Percentiles rank a stretch among this genome's conserved stretches.
phyloP scores from a whole-genome alignment of 1,139 yeast species.

The Diutina ranongensis region DNA sequence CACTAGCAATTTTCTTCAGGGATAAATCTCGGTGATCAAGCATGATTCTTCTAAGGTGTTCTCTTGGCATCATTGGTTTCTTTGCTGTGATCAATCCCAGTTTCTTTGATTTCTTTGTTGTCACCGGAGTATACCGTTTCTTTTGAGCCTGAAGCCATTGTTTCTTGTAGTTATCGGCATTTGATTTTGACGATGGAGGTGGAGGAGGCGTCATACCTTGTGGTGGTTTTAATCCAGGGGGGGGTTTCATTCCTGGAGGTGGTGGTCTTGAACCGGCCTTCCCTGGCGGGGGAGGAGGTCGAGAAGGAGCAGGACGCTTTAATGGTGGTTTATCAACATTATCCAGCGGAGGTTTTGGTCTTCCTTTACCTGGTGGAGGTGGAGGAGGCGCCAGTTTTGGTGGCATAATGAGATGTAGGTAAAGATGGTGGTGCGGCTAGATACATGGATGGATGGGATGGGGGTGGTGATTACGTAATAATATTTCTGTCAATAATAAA shows the following conservation, averaged over 20 bases:
- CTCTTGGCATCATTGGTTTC: conserved; percentile 87
- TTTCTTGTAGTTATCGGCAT: conserved; percentile 8
- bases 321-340: neutral
- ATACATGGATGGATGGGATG: neutral
- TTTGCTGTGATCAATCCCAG: conserved; percentile 41
- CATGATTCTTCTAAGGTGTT: conserved; percentile 78
- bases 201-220: neutral
- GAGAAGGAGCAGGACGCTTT: neutral
- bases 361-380: neutral
- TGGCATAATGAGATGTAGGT: neutral
- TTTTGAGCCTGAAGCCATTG: conserved; percentile 64
- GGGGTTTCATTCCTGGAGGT: neutral
- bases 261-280: neutral
- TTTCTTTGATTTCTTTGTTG: conserved; percentile 14
- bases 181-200: neutral
- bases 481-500: too few species aligned
- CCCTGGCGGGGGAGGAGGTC: conserved; percentile 3
- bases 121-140: conserved; percentile 23
- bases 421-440: neutral
- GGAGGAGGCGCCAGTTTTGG: neutral
- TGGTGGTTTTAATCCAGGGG: conserved; percentile 1
- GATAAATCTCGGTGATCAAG: conserved; percentile 81
- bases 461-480: neutral
- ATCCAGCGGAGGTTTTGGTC: neutral
- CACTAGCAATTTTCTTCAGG: conserved; percentile 70